phyloP scores from a whole-genome alignment of 441 rosid species.

The Erodium trifolium region DNA sequence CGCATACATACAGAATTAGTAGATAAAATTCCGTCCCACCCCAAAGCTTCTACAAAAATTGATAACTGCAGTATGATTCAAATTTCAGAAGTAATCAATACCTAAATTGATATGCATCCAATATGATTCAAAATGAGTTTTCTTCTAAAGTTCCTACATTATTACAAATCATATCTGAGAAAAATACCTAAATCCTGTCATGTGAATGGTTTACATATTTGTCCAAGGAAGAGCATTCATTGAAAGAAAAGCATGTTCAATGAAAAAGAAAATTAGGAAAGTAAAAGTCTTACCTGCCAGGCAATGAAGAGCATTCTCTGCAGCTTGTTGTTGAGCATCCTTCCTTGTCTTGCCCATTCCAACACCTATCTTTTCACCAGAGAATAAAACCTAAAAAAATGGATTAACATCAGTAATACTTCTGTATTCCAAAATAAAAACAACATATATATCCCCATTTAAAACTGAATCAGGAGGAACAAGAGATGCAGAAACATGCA shows the following conservation, averaged over 20 bases:
- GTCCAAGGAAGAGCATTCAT: not conserved
- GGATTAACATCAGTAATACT: constrained; percentile 10
- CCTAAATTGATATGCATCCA: too few relatives aligned
- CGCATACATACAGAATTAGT: not conserved
- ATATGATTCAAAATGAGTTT: not conserved
- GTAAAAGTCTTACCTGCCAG: constrained; percentile 56
- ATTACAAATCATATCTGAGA: not conserved
- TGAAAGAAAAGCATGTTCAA: not conserved
- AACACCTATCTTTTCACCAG: constrained; percentile 91
- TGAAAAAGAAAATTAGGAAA: not conserved
- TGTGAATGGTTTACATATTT: not conserved
- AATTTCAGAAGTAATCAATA: too few relatives aligned
- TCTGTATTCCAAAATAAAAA: not conserved
- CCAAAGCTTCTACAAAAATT: constrained; percentile 1
- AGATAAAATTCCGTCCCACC: not conserved
- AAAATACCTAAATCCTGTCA: not conserved
- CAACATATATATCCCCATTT: not conserved
- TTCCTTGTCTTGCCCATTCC: constrained; percentile 97
- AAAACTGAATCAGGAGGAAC: not conserved
- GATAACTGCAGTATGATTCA: not conserved
- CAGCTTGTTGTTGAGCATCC: constrained; percentile 99
- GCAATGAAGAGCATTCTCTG: constrained; percentile 81
- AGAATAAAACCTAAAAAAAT: constrained; percentile 59
- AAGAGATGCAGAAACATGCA: not conserved
- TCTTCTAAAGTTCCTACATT: not conserved